Base-by-base conservation (phyloP, 495 filamentous ascomycete species). In the Venustampulla echinocandica region DNA sequence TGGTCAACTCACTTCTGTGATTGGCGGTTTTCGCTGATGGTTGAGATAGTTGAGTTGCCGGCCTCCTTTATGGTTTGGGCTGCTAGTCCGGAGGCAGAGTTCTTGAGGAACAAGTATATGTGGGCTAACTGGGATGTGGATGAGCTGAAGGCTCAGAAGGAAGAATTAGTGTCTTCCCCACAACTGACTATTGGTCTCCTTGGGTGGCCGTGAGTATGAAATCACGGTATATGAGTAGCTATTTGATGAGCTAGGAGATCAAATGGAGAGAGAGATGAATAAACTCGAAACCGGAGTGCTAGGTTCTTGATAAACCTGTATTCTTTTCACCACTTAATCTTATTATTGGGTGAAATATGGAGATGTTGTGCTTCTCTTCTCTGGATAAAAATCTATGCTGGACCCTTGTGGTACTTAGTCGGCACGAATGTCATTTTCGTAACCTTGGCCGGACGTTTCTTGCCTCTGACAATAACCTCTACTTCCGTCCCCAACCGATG, bases 351-450 rank as follows among this genome's bases (percentile, higher is more conserved):
- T n/a, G n/a, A n/a, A n/a, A n/a, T n/a, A n/a, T n/a, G n/a, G n/a
- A n/a, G n/a, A n/a, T n/a, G n/a, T n/a, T n/a, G n/a, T n/a, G n/a
- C n/a, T n/a, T n/a, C n/a, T n/a, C n/a, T n/a, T n/a, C n/a, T n/a
- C n/a, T n/a, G n/a, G n/a, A n/a, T n/a, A n/a, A n/a, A n/a, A n/a
- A n/a, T n/a, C n/a, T n/a, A n/a, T n/a, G 48, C 48, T 23, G 20
- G 28, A n/a, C 46, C 57, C 22, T 56, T 78, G 54, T 74, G 83
- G 61, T 93, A 96, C 67, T 85, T 89, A 53, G 71, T 81, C 43
- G 80, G 76, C 41, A 96, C 76, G 67, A 95, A 98, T 23, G 92
- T 93, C 92, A 98, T 95, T 71, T 89, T 90, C 1, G 77, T 74
- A 25, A 97, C 85, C 9, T 70, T 75, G 0, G 86, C 92, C 70